Percentiles rank a stretch among this genome's conserved stretches.
Evolutionary conservation across 805 yeast genomes (phyloP).

Genomic region (Saccharomycopsis schoenii): DNA sequence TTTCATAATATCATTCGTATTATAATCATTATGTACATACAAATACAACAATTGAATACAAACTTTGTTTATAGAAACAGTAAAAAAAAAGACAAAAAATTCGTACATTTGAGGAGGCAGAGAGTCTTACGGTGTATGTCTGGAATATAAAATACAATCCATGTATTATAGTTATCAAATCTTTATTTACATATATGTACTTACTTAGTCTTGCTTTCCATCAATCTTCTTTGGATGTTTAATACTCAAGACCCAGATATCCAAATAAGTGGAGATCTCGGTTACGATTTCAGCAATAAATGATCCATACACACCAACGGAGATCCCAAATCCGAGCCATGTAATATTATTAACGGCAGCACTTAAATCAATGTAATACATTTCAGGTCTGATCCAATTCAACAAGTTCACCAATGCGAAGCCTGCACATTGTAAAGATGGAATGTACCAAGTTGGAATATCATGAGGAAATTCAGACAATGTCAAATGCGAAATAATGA

Average conservation of each 20-base stretch:
- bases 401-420: constrained; percentile 22
- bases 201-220: background rate
- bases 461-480: constrained; percentile 63
- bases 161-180: background rate
- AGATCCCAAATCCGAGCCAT: constrained; percentile 58
- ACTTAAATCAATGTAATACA: constrained; percentile 29
- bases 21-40: constrained; percentile 2
- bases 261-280: constrained; percentile 71
- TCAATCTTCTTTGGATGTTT: constrained; percentile 47
- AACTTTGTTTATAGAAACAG: background rate
- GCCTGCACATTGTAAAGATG: constrained; percentile 38
- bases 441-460: constrained; percentile 62
- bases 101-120: too few species aligned
- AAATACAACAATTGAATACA: constrained; percentile 1
- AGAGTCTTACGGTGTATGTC: too few species aligned
- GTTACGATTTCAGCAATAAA: constrained; percentile 71
- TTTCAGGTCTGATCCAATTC: constrained; percentile 18
- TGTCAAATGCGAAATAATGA: constrained; percentile 80
- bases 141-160: background rate
- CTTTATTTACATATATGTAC: background rate
- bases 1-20: background rate
- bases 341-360: constrained; percentile 41
- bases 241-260: constrained; percentile 75
- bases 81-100: background rate
- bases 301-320: constrained; percentile 58